Conservation (phyloP, 495 filamentous ascomycete species). For the Cryomyces antarcticus region DNA sequence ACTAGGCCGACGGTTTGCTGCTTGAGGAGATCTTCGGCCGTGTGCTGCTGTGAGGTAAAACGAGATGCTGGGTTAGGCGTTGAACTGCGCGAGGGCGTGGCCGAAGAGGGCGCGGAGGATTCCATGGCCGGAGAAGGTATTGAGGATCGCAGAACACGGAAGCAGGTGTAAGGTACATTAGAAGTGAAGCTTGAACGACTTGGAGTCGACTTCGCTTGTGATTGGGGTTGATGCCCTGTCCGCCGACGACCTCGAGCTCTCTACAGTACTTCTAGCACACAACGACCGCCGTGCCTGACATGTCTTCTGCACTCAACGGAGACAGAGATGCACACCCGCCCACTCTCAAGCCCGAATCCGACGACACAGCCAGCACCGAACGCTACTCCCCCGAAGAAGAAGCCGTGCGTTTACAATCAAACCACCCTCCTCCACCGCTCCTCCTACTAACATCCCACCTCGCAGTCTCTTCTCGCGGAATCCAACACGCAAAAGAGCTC, state of each 20-base stretch:
- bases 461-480: conserved; percentile 46
- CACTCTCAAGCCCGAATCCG: conserved; percentile 1
- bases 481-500: conserved; percentile 54
- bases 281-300: no score
- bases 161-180: no score
- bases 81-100: conserved; percentile 20
- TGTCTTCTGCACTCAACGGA: no score
- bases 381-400: conserved; percentile 60
- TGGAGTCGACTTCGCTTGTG: no score
- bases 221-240: no score
- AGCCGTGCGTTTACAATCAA: conserved; percentile 15
- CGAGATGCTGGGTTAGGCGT: conserved; percentile 30
- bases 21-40: conserved; percentile 77
- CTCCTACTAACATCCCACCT: conserved; percentile 1
- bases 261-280: no score
- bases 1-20: conserved; percentile 80
- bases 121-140: background rate
- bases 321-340: no score
- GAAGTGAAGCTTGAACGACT: no score
- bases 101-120: conserved; percentile 12
- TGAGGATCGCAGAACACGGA: no score
- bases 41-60: conserved; percentile 62
- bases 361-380: background rate
- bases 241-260: no score
- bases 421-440: background rate